Evolutionary conservation across 345 rosid species (phyloP), one percentile per base, ranked within the genome.

Genomic region (Linum trigynum): DNA sequence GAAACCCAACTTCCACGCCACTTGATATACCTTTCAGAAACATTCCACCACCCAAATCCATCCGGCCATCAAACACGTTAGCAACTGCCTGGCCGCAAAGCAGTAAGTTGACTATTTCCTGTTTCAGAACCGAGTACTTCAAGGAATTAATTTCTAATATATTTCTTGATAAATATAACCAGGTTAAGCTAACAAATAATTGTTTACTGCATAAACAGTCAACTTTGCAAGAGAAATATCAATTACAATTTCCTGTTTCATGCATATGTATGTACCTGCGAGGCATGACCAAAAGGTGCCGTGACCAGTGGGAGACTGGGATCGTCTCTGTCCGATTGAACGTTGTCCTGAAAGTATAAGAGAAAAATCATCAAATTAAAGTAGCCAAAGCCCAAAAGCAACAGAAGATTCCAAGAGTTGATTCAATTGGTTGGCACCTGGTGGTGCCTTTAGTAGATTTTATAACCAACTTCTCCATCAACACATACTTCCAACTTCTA

Each of bases 271-370:
- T 53, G 48, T 80, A 95, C 98, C 96, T 95, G 99, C 4, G 99
- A 95, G 7, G 99, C 99, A 85, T 95, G 98, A 63, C 99, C 99
- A 82, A 95, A 95, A 59, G 99, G 99, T 59, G 91, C 96, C 42
- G 99, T 95, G 61, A 95, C 99, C 39, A 95, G 73, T 51, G 99
- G 98, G 45, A 77, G 82, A 78, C 78, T 78, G 69, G 96, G 96
- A 79, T 95, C 99, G 68, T 95, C 99, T 72, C 98, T 84, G 84
- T 95, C 99, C 62, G 84, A 77, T 83, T 95, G 98, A 74, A 91
- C 81, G 1, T 76, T 64, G n/a, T 89, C 96, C 99, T 95, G 74
- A 61, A 65, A 23, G 9, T 39, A 40, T 14, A 39, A 39, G 55
- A 41, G 9, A 68, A 15, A 1, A 48, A 3, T 12, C 15, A 48